Evolutionary conservation across 768 basidiomycete genomes (phyloP), one percentile per base, ranked within the genome.

Genomic region (Mycena crocata): DNA sequence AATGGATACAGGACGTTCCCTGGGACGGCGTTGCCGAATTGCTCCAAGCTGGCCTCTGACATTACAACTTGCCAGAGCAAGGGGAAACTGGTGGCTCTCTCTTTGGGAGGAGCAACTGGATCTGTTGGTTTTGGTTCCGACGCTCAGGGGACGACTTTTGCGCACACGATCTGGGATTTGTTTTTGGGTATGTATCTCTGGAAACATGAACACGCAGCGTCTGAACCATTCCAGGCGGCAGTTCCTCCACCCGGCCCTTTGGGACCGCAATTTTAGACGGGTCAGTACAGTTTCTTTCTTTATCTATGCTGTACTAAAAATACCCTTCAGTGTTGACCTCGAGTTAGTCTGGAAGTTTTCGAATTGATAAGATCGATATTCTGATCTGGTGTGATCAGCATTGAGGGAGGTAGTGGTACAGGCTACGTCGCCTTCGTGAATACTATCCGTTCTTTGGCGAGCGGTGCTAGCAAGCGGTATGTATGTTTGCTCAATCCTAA

Each of bases 191-290:
- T 37, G 64, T 45, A n/a, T 9, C 10, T 30, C 42, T 30, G 9
- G 28, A 3, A 10, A 4, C 23, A 37, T 34, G n/a, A 31, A 28
- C 7, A 8, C 23, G 2, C 24, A 15, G 13, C 26, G 17, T 35
- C 44, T 3, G 42, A 32, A 57, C 31, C n/a, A n/a, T 31, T 21
- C 42, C 24, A 62, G 63, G 52, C 23, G 83, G 82, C 19, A 77
- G 70, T 44, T 84, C 83, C 17, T 80, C 82, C 30, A 90, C 86
- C 19, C 84, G 92, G 64, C 92, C 92, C 0, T 93, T 93, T 70
- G 92, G 92, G 28, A 76, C 69, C 64, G 92, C 91, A 3, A 83
- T 92, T 54, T 81, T 93, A 28, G 92, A 93, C 70, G 92, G 92
- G 91, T 91, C 63, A 66, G 78, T 49, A 9, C 46, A 30, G 55